These are phyloP conservation scores for Hanseniaspora nectarophila DNA, from an alignment of 805 yeast genomes.

Conservation along the genomic window DNA sequence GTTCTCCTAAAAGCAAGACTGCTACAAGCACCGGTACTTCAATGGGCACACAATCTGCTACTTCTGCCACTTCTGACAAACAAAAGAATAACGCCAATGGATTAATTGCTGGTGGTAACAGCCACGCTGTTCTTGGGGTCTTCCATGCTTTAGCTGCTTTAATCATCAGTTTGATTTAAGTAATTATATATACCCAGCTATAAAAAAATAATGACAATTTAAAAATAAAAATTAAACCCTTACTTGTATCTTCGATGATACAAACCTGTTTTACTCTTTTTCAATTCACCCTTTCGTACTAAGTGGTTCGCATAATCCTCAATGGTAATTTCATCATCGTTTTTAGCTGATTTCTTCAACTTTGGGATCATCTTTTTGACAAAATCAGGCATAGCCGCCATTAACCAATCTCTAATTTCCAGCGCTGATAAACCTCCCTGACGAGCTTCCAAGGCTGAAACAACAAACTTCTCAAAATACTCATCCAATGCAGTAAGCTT, in stretches of 20 bases:
- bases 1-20: no score
- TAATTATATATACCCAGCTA: no score
- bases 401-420: conserved; percentile 38
- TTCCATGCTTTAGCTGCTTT: not conserved
- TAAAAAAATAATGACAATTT: no score
- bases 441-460: not conserved
- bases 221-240: no score
- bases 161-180: not conserved
- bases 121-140: not conserved
- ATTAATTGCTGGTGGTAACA: not conserved
- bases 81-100: not conserved
- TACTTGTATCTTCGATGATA: not conserved
- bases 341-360: conserved; percentile 22
- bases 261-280: not conserved
- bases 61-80: not conserved
- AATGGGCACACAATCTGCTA: no score
- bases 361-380: conserved; percentile 38
- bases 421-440: conserved; percentile 2
- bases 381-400: conserved; percentile 46
- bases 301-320: not conserved
- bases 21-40: not conserved
- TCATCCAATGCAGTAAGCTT: not conserved
- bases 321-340: not conserved
- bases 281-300: not conserved
- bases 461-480: not conserved